Base-by-base conservation (phyloP, 345 rosid genomes). In the Salix exigua region DNA sequence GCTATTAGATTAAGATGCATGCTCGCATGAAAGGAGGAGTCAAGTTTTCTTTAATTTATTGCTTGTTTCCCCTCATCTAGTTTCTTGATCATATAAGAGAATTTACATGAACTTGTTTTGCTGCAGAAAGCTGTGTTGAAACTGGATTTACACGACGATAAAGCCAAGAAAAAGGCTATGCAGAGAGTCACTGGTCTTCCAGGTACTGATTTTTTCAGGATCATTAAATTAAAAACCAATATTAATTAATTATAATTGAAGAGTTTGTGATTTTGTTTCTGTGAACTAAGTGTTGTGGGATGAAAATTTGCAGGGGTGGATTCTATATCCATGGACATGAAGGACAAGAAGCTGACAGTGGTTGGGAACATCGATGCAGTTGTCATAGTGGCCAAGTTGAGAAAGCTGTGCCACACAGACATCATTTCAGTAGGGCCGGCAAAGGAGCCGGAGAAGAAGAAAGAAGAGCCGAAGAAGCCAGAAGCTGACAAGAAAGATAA, bases 321-420 rank as follows among this genome's bases (percentile, higher is more conserved):
- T 17, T 88, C 93, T 2, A 67, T 90, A 26, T 18, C 86, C 58
- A 23, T 88, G 76, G 94, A 92, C 68, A 75, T 80, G 79, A 89
- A 92, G 83, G 88, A 90, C 35, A 83, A 81, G 73, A 88, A 90
- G 73, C 31, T 90, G 85, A 92, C 94, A 1, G 78, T 89, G 33
- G 78, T 77, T 12, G 94, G 94, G 58, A 83, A 84, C 44, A 46
- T 88, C 16, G 97, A 89, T 83, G 79, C 91, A 23, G 79, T 87
- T 1, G 3, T 0, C 1, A 63, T 87, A 1, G 93, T 78, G 65
- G 44, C 63, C 55, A 90, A 90, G 75, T 72, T 92, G 71, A 86
- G 88, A 77, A 90, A 90, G 77, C 35, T 85, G 0, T 90, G 93
- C 72, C 55, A 46, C 64, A 70, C 91, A 1, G 88, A 86, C 0